Evolutionary conservation across 148 eudicot genomes (phyloP), one percentile per base, ranked within the genome.

Genomic region (Rhododendron mucronatum): DNA sequence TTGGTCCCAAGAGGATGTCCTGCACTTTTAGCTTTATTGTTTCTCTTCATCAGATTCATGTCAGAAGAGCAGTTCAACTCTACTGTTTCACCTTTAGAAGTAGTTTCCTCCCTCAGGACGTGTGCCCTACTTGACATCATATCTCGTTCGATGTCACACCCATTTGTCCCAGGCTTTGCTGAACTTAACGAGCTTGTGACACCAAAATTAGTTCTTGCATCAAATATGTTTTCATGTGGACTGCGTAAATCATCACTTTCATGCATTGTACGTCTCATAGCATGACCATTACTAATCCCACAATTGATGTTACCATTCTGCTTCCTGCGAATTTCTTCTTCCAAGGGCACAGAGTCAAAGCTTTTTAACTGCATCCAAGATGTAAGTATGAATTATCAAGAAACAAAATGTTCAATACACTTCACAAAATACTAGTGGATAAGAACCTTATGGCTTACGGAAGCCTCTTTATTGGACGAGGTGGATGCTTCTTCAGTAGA

Each of bases 381-480:
- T 35, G 67, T 5, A 78, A 48, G 39, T 55, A 85, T 80, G 86
- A 50, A 45, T 83, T 84, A 57, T 63, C n/a, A 85, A 33, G 44
- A 18, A 82, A 12, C 28, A 20, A 69, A 37, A 51, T 20, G 53
- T 28, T 26, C 7, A 67, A 50, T 9, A 18, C 39, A 85, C 37
- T 47, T 83, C 61, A 85, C 30, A 77, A 77, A 78, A 33, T 35
- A 35, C 65, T 63, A 12, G 48, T 37, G 35, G 67, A 57, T 86
- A 78, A 82, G 78, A 87, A 94, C 97, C 97, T 92, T 91, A 75
- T 91, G 87, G 79, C 92, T 80, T 26, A 84, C 73, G 86, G 55
- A 51, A 84, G 87, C 82, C 69, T 94, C 90, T 75, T 88, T 82
- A 81, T 35, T 44, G 44, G 84, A 85, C 33, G 76, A 81, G 79